Percentiles rank a stretch among this genome's conserved stretches.
These are phyloP conservation scores for Aspergillus terreus DNA, from an alignment of 2,329 filamentous ascomycete genomes.

Conservation along the genomic window DNA sequence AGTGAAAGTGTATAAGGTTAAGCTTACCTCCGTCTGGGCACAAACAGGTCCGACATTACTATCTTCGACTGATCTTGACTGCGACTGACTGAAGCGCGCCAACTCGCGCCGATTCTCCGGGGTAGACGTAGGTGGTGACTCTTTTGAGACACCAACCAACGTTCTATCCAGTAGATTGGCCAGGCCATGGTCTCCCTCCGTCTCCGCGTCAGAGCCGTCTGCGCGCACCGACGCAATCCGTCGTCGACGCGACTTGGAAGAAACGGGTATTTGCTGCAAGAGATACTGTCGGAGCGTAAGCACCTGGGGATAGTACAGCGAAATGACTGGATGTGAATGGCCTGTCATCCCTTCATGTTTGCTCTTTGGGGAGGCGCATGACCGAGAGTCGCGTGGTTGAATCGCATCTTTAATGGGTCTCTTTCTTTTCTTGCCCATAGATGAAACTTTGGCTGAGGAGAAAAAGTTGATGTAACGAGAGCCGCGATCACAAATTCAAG, in stretches of 20 bases:
- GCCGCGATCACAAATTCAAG: background rate
- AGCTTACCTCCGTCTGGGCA: slow-evolving; percentile 62
- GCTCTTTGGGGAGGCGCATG: slow-evolving; percentile 1
- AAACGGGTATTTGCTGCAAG: slow-evolving; percentile 60
- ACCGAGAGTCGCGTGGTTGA: slow-evolving; percentile 11
- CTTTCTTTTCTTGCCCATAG: slow-evolving; percentile 37
- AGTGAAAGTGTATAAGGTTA: background rate
- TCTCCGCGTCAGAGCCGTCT: background rate
- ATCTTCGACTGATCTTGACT: slow-evolving; percentile 35
- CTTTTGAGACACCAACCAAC: slow-evolving; percentile 56
- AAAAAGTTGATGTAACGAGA: background rate
- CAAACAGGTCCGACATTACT: slow-evolving; percentile 42
- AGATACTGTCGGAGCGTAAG: slow-evolving; percentile 68
- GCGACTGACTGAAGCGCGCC: slow-evolving; percentile 60
- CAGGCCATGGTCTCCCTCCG: slow-evolving; percentile 30
- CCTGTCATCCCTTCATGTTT: slow-evolving; percentile 8
- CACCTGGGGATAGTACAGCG: slow-evolving; percentile 64
- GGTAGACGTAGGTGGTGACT: slow-evolving; percentile 27
- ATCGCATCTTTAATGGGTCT: slow-evolving; percentile 28
- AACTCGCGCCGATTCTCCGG: slow-evolving; percentile 53
- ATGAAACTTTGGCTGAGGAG: background rate
- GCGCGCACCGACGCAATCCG: slow-evolving; percentile 38
- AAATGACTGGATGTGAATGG: slow-evolving; percentile 59
- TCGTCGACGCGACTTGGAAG: slow-evolving; percentile 56
- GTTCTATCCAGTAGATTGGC: slow-evolving; percentile 64